Percentiles rank a stretch among this genome's conserved stretches.
Conservation (phyloP, 2,329 filamentous ascomycete species). For the Colletotrichum viniferum region DNA sequence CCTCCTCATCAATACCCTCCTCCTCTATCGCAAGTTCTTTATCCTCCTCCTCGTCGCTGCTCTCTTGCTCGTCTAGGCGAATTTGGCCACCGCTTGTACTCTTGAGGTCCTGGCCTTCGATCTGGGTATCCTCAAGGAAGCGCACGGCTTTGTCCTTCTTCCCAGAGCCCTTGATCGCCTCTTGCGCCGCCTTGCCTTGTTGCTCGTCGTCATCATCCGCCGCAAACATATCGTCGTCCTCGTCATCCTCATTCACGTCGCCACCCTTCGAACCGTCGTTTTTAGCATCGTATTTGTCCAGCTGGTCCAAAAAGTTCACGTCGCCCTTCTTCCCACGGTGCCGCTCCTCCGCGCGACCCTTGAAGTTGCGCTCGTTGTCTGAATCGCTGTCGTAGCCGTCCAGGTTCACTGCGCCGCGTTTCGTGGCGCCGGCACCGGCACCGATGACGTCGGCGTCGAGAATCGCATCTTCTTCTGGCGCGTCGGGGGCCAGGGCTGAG, state of each 20-base stretch:
- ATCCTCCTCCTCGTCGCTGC: constrained; percentile 69
- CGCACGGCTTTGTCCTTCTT: constrained; percentile 68
- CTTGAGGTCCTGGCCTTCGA: constrained; percentile 77
- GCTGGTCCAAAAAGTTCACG: constrained; percentile 54
- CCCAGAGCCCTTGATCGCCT: constrained; percentile 23
- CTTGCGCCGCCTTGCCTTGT: constrained; percentile 32
- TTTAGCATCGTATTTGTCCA: constrained; percentile 59
- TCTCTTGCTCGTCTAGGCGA: constrained; percentile 60
- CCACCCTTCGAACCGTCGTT: constrained; percentile 37
- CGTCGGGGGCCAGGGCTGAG: constrained; percentile 85
- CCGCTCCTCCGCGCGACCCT: constrained; percentile 70
- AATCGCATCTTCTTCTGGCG: constrained; percentile 73
- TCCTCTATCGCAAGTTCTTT: constrained; percentile 78
- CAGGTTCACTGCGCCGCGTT: constrained; percentile 93
- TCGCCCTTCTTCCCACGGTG: constrained; percentile 45
- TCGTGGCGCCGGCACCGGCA: constrained; percentile 73
- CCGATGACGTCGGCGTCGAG: constrained; percentile 95
- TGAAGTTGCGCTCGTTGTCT: constrained; percentile 81
- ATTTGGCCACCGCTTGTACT: constrained; percentile 80
- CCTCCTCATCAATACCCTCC: constrained; percentile 82
- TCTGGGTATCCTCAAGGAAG: constrained; percentile 65
- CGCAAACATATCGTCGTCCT: constrained; percentile 82
- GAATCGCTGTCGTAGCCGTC: constrained; percentile 98
- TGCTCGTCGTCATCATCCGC: constrained; percentile 56
- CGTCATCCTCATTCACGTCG: constrained; percentile 38